Conservation (phyloP, 2,329 filamentous ascomycete genomes). For the Magnaporthiopsis rhizophila region DNA sequence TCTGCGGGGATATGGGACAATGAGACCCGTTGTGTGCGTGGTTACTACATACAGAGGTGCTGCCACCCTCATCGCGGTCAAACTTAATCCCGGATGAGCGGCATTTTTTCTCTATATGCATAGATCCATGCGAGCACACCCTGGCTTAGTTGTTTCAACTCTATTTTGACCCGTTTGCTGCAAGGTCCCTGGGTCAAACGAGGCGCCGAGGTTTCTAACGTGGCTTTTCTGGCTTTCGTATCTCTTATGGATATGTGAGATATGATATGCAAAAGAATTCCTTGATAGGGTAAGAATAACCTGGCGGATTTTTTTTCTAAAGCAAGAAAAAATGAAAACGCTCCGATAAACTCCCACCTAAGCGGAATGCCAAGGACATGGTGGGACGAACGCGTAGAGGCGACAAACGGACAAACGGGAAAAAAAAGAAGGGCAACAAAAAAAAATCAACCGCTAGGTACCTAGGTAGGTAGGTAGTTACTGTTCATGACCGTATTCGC, state of each 20-base stretch:
- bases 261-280: neutral
- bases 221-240: neutral
- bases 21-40: neutral
- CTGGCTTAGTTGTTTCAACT: neutral
- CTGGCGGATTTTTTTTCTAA: neutral
- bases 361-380: neutral
- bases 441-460: neutral
- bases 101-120: neutral
- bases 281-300: neutral
- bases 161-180: neutral
- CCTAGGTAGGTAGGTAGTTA: neutral
- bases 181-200: neutral
- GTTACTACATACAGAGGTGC: neutral
- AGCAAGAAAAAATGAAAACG: neutral
- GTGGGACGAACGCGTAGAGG: neutral
- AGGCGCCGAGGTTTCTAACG: neutral
- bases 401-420: neutral
- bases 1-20: constrained; percentile 54
- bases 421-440: neutral
- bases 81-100: neutral
- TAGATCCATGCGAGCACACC: neutral
- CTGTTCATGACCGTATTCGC: neutral
- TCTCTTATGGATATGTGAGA: neutral
- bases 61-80: neutral
- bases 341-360: neutral